A percentile compares a stretch with the other conserved stretches of the same genome.
phyloP scores from a whole-genome alignment of 257 asterid species.

The Petunia secreta region DNA sequence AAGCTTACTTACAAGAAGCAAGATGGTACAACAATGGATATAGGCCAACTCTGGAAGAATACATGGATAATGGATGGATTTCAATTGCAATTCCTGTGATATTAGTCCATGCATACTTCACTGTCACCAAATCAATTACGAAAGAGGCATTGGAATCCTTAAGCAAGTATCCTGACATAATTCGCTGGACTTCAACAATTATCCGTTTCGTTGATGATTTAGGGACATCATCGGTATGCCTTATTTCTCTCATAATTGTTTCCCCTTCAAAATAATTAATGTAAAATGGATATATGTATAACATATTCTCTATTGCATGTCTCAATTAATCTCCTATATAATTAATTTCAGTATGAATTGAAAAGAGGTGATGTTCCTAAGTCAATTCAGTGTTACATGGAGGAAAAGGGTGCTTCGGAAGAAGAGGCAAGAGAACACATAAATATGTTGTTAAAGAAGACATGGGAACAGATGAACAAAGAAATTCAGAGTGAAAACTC shows the following conservation, averaged over 20 bases:
- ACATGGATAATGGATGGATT: constrained; percentile 37
- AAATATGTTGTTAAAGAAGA: constrained; percentile 22
- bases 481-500: neutral
- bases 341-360: neutral
- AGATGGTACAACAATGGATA: constrained; percentile 38
- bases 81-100: constrained; percentile 38
- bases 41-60: constrained; percentile 38
- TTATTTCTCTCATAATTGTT: too few species aligned
- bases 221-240: constrained; percentile 47
- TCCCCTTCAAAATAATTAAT: neutral
- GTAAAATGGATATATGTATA: too few species aligned
- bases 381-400: constrained; percentile 51
- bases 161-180: constrained; percentile 31
- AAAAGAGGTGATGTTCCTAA: constrained; percentile 38
- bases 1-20: constrained; percentile 38
- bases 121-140: constrained; percentile 42
- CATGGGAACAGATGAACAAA: constrained; percentile 44
- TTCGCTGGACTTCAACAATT: constrained; percentile 39
- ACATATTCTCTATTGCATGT: neutral
- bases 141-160: constrained; percentile 36
- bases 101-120: constrained; percentile 36
- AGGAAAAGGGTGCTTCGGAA: constrained; percentile 34
- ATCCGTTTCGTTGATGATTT: constrained; percentile 53
- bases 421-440: constrained; percentile 35
- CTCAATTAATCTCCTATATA: neutral